Percentiles rank a stretch among this genome's conserved stretches.
Evolutionary conservation across 2,329 filamentous ascomycete species (phyloP).

Genomic region (Xylariomycetidae sp.): DNA sequence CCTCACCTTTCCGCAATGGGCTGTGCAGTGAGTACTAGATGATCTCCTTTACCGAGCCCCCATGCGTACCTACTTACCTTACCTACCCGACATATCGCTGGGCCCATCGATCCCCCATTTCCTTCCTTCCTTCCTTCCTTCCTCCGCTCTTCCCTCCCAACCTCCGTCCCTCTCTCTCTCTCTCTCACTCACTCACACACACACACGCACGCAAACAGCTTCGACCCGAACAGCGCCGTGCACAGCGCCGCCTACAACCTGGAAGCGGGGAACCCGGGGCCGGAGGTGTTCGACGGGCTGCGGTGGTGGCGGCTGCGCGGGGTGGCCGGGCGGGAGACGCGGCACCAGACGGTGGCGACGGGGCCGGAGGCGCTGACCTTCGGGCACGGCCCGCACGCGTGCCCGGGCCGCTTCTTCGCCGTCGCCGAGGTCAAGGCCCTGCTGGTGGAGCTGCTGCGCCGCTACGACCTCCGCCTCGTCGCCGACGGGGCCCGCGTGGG

Average conservation of each 20-base stretch:
- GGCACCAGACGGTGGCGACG: slow-evolving; percentile 1
- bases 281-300: background rate
- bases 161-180: too few relatives aligned
- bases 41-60: background rate
- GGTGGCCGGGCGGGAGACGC: background rate
- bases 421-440: background rate
- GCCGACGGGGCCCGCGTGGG: slow-evolving; percentile 1
- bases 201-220: background rate
- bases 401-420: background rate
- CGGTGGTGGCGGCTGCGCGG: background rate
- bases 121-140: background rate
- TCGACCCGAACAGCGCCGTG: background rate
- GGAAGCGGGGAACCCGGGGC: background rate
- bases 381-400: slow-evolving; percentile 1
- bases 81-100: too few relatives aligned
- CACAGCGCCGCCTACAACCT: slow-evolving; percentile 1
- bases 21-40: background rate
- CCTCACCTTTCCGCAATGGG: background rate
- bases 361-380: background rate
- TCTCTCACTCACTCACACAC: too few relatives aligned
- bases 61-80: too few relatives aligned
- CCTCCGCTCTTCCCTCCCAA: background rate
- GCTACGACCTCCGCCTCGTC: slow-evolving; percentile 3
- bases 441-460: slow-evolving; percentile 3
- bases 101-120: background rate